Evolutionary conservation across 1,139 yeast genomes (phyloP), one percentile per base, ranked within the genome.

Genomic region (Pichia sp.): DNA sequence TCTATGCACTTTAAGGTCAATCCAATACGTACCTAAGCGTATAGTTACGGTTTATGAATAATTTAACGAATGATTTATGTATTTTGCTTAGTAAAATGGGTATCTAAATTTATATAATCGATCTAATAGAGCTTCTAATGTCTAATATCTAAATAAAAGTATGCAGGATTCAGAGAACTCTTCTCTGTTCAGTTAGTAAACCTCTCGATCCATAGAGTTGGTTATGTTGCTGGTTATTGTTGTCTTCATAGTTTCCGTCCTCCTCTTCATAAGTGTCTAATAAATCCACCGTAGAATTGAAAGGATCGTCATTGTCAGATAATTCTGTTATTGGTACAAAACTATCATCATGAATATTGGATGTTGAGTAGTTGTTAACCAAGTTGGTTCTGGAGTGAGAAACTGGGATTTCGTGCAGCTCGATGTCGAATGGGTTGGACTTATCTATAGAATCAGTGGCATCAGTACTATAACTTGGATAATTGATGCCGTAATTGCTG

Each of bases 1-100:
- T 66, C 71, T 0, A 57, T 73, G 38, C 75, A 74, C 54, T 74
- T 71, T 59, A 73, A 73, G 57, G 67, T 70, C n/a, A 55, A 50
- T 34, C 58, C 59, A 6, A 44, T 54, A 19, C 46, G n/a, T n/a
- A n/a, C n/a, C n/a, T n/a, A n/a, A n/a, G n/a, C n/a, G n/a, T n/a
- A n/a, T n/a, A n/a, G n/a, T n/a, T n/a, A n/a, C n/a, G n/a, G n/a
- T n/a, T n/a, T n/a, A n/a, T n/a, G n/a, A n/a, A n/a, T n/a, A n/a
- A n/a, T n/a, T n/a, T n/a, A n/a, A n/a, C n/a, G n/a, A n/a, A n/a
- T n/a, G n/a, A n/a, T n/a, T n/a, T n/a, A n/a, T n/a, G n/a, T n/a
- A n/a, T n/a, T n/a, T n/a, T n/a, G 27, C 27, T 18, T 22, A 34
- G 38, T 20, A 34, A 20, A 34, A 10, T 24, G 27, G 27, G 27